Conservation (phyloP, 2,329 filamentous ascomycete species). For the Metarhizium guizhouense region DNA sequence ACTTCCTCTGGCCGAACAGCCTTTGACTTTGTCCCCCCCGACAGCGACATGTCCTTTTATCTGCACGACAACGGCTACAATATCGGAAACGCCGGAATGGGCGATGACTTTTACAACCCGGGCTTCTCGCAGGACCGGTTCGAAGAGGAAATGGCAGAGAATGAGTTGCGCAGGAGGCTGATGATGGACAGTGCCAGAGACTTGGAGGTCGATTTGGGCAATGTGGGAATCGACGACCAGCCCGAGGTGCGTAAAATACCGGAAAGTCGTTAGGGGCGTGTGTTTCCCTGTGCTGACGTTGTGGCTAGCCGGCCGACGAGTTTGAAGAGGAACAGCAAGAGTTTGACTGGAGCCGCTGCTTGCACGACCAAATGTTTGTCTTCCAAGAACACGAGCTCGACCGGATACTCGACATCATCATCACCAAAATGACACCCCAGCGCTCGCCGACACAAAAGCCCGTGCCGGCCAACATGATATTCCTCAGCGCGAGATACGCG, state of each 20-base stretch:
- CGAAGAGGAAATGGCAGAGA: conserved; percentile 95
- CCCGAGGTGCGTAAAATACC: conserved; percentile 57
- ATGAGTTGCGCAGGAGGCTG: conserved; percentile 87
- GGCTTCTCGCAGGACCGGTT: conserved; percentile 90
- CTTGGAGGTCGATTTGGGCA: conserved; percentile 90
- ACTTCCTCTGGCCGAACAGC: conserved; percentile 90
- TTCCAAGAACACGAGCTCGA: conserved; percentile 93
- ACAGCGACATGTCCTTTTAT: conserved; percentile 95
- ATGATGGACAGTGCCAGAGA: conserved; percentile 99
- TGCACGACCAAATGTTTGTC: conserved; percentile 99
- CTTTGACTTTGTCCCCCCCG: conserved; percentile 89
- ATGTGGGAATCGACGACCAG: conserved; percentile 90
- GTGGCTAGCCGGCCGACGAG: conserved; percentile 57
- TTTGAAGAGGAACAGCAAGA: conserved; percentile 84
- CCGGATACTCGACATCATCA: conserved; percentile 86
- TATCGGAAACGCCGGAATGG: conserved; percentile 70
- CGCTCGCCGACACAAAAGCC: conserved; percentile 95
- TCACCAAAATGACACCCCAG: conserved; percentile 96
- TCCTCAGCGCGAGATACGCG: conserved; percentile 89
- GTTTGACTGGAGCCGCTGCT: conserved; percentile 89
- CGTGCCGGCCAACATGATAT: conserved; percentile 93
- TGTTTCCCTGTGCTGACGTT: conserved; percentile 14
- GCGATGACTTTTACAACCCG: conserved; percentile 87
- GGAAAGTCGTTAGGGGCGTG: not conserved
- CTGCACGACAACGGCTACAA: conserved; percentile 89